Base-by-base conservation (phyloP, 164 flowering plant genomes). In the Tetrastigma voinierianum region DNA sequence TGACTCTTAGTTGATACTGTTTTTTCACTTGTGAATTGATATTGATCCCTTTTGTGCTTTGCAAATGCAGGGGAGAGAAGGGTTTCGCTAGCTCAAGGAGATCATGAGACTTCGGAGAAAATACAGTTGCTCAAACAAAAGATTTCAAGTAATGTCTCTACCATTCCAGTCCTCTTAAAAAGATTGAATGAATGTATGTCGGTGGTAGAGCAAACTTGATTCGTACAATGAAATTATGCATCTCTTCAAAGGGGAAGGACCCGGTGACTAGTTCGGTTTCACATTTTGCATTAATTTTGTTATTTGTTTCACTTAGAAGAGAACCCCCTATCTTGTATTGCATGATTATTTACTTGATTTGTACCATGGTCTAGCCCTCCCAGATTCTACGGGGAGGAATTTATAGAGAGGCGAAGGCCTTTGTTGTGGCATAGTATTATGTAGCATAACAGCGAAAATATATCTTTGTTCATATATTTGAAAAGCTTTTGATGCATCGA, bases 151-250 rank as follows among this genome's bases (percentile, higher is more conserved):
- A 91, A 89, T 75, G 51, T 74, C 13, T 66, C 87, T 44, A 73
- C 83, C 11, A 69, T 86, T 76, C 91, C 86, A 32, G n/a, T 66
- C 20, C 66, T 82, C 52, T 63, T 85, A 70, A 82, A 83, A 73
- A 83, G 91, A 69, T 69, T 87, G 89, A 81, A 80, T 54, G 93
- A 87, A 14, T 83, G 85, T 69, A 82, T 83, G 61, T 70, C 81
- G 24, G 80, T 55, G 70, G 83, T 86, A 4, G 90, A n/a, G n/a
- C 65, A 82, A 79, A 55, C 83, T 89, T 58, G 82, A 78, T 46
- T 63, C 83, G 2, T 64, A 51, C 68, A 72, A 76, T 54, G 46
- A n/a, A 60, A 71, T 53, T 64, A 75, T 80, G n/a, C n/a, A 80
- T 73, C 87, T 81, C 44, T 91, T 91, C 74, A 83, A 77, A 83